Evolutionary conservation across 768 basidiomycete species (phyloP), one percentile per base, ranked within the genome.

Genomic region (Sporobolomyces pararoseus): DNA sequence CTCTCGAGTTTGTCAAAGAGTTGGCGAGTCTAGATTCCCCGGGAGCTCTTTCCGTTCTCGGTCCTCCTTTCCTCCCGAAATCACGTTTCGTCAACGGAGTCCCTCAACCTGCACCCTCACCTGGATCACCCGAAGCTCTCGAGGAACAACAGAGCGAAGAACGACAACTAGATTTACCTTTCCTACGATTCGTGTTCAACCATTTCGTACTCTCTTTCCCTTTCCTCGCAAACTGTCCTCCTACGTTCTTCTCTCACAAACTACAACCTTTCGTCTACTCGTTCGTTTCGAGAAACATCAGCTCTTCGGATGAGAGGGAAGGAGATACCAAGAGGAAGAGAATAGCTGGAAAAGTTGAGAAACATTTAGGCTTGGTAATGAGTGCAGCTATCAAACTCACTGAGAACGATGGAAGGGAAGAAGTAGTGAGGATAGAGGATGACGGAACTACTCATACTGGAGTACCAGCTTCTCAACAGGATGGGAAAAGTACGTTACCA

Each of bases 171-270:
- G 90, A 95, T 80, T 83, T 97, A 27, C 95, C 95, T 4, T 88
- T 99, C 78, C 81, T 97, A 70, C 84, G 87, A 29, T 96, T 89
- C 73, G 84, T 95, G 74, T 94, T 98, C 79, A 87, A 88, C 62
- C 91, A 94, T 79, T 97, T 92, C 77, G 84, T 97, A 67, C 84
- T 97, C 65, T 89, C 93, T 0, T 98, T 99, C 78, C 96, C 96
- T 19, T 96, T 99, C 82, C 86, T 99, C 79, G 85, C 86, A 55
- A 82, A 88, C 2, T 94, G 93, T 0, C 93, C 92, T 0, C 86
- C 88, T 75, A 85, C 90, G 75, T 98, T 99, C 80, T 99, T 95
- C 81, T 87, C 89, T 2, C 86, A 87, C 68, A 98, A 99, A 79
- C 85, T 99, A 4, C 95, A 98, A 80, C 94, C 95, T 0, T 98